Conservation (phyloP, 164 flowering plant genomes). For the Litsea cubeba region DNA sequence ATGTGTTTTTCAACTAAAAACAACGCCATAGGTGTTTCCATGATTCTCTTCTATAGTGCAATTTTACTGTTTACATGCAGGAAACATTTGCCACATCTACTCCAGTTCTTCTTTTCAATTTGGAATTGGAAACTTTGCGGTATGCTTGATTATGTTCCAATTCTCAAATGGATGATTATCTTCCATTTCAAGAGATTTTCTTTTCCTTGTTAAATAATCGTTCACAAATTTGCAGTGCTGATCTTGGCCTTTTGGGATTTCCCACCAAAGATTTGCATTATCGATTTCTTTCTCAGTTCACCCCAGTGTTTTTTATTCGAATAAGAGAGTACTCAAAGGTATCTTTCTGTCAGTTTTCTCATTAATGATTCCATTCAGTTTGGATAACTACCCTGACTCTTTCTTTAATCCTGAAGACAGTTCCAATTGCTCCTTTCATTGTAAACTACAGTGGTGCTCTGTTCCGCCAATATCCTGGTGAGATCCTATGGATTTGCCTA, state of each 20-base stretch:
- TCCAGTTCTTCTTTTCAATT: slow-evolving; percentile 84
- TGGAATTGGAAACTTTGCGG: slow-evolving; percentile 95
- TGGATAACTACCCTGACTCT: slow-evolving; percentile 16
- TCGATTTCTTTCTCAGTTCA: slow-evolving; percentile 89
- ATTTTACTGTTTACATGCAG: slow-evolving; percentile 28
- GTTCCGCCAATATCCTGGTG: slow-evolving; percentile 98
- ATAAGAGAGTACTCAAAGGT: slow-evolving; percentile 97
- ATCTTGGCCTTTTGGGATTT: slow-evolving; percentile 87
- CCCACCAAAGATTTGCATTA: slow-evolving; percentile 86
- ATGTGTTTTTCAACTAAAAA: not conserved
- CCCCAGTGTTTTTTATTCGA: slow-evolving; percentile 83
- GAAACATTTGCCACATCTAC: slow-evolving; percentile 74
- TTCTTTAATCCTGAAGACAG: slow-evolving; percentile 55
- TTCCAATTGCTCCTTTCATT: slow-evolving; percentile 88
- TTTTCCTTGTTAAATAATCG: not conserved
- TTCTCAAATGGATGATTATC: not conserved
- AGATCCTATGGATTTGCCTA: not conserved
- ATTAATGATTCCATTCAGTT: slow-evolving; percentile 1
- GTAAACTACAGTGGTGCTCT: slow-evolving; percentile 90
- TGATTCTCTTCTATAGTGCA: too few species aligned
- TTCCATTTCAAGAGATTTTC: not conserved
- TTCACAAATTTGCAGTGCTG: slow-evolving; percentile 59
- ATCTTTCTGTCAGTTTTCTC: slow-evolving; percentile 9
- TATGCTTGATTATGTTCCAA: slow-evolving; percentile 21
- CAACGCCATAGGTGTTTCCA: too few species aligned